Percentiles rank a stretch among this genome's conserved stretches.
Evolutionary conservation across 2,329 filamentous ascomycete species (phyloP).

Genomic region (Xylaria hypoxylon): DNA sequence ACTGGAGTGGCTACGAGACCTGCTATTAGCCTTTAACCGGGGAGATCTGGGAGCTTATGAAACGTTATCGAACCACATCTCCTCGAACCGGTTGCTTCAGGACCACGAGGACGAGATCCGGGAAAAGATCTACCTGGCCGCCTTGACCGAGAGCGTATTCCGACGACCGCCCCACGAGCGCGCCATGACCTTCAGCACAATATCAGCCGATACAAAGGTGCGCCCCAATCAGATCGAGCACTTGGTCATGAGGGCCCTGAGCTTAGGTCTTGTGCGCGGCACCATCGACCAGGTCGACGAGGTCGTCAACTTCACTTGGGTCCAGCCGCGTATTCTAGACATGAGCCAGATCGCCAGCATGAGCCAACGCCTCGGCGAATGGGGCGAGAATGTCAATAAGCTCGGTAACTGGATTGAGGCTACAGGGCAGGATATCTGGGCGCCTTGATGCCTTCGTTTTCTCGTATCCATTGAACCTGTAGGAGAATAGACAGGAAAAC

Average conservation of each 20-base stretch:
- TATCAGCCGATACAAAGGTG: conserved; percentile 93
- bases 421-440: conserved; percentile 95
- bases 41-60: conserved; percentile 92
- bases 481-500: conserved; percentile 7
- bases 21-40: conserved; percentile 98
- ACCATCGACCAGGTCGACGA: conserved; percentile 97
- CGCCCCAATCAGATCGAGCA: conserved; percentile 94
- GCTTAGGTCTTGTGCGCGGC: conserved; percentile 86
- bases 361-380: conserved; percentile 87
- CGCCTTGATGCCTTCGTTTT: conserved; percentile 61
- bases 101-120: conserved; percentile 86
- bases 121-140: conserved; percentile 97
- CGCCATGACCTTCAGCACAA: conserved; percentile 90
- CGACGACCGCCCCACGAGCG: conserved; percentile 94
- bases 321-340: conserved; percentile 97
- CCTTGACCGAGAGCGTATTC: conserved; percentile 96
- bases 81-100: conserved; percentile 81
- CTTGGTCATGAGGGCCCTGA: conserved; percentile 98
- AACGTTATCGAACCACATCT: conserved; percentile 81
- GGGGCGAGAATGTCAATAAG: conserved; percentile 96
- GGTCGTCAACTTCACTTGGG: conserved; percentile 96
- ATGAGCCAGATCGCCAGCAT: conserved; percentile 95
- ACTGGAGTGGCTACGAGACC: conserved; percentile 88
- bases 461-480: neutral
- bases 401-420: conserved; percentile 97